Evolutionary conservation across 1,284 basidiomycete genomes (phyloP), one percentile per base, ranked within the genome.

Genomic region (Pterula multifida): DNA sequence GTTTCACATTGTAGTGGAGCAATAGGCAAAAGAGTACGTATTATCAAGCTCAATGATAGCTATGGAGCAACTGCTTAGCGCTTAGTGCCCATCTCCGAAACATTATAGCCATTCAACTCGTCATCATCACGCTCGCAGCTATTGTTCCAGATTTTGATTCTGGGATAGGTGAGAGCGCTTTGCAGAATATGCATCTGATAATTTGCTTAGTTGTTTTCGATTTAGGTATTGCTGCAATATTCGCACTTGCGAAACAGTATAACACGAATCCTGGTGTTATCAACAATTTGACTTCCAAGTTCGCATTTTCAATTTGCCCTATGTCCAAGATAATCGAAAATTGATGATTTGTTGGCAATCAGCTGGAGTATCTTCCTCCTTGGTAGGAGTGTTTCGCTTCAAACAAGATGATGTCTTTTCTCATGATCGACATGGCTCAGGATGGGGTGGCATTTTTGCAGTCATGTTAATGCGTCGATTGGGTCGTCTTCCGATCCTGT

Each of bases 281-380:
- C 60, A 85, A 85, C 57, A 74, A 81, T 57, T 55, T 82, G 49
- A 79, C 78, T 13, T 76, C 76, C 3, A 79, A 78, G 76, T 76
- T 49, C 47, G 72, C 62, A 26, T 26, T 11, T 24, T 44, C 36
- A 35, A 26, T 15, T 4, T 36, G n/a, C n/a, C n/a, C n/a, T n/a
- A n/a, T n/a, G n/a, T 45, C 17, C 36, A 19, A 50, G 19, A 21
- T 36, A 26, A 47, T 15, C 4, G 9, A 26, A 6, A 13, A 22
- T 46, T 26, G 12, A 3, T n/a, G 17, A 21, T 36, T 24, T 45
- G 24, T n/a, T 47, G 28, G 48, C 26, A 44, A 32, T 2, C 52
- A 81, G 79, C 60, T 81, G 78, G 79, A 80, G 78, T 57, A 83
- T 84, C 50, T 82, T 84, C 61, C 63, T 82, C 19, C 64, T 81